Percentiles rank a stretch among this genome's conserved stretches.
Conservation (phyloP, 192 early-diverging fungal species). For the Backusella morwellensis region DNA sequence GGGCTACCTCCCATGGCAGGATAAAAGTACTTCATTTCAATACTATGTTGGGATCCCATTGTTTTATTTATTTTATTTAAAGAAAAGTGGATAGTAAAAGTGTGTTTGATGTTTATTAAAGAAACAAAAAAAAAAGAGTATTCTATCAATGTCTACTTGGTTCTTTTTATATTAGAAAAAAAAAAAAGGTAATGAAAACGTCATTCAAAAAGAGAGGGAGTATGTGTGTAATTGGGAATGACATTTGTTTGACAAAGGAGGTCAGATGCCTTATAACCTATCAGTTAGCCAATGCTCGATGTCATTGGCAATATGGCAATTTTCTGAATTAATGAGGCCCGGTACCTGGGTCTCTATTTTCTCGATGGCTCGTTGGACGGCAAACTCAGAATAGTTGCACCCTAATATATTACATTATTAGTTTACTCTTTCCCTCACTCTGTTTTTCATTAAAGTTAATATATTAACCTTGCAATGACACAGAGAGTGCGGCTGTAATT, state of each 20-base stretch:
- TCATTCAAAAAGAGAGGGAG: not conserved
- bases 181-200: not conserved
- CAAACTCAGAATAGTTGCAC: constrained; percentile 18
- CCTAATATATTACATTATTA: constrained; percentile 14
- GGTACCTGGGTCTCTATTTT: constrained; percentile 28
- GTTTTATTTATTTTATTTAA: not conserved
- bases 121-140: not conserved
- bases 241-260: not conserved
- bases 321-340: constrained; percentile 23
- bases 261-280: constrained; percentile 5
- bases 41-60: not conserved
- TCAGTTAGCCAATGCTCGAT: constrained; percentile 15
- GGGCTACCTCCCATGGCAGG: not conserved
- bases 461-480: constrained; percentile 27
- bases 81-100: not conserved
- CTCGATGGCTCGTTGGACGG: constrained; percentile 9
- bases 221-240: not conserved
- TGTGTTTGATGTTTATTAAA: not conserved
- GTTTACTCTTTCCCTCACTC: too few species aligned
- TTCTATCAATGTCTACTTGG: not conserved
- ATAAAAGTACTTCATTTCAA: not conserved
- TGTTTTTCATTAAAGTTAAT: not conserved
- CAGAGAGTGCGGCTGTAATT: constrained; percentile 19
- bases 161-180: not conserved
- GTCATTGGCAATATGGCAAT: constrained; percentile 13